These are phyloP conservation scores for Euphorbia peplus DNA, from an alignment of 345 rosid genomes.

Conservation along the genomic window DNA sequence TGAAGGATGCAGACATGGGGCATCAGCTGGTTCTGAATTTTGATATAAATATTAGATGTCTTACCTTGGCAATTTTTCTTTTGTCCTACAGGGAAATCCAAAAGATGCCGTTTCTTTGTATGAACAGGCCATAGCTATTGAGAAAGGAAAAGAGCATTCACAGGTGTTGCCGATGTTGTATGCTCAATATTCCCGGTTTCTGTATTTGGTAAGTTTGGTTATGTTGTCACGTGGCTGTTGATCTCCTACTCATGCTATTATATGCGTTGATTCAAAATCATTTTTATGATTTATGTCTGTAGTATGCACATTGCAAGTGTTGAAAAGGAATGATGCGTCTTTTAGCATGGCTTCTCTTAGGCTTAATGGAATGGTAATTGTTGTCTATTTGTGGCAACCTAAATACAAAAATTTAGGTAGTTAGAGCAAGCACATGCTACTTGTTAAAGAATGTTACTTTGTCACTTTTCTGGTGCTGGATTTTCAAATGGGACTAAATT, in stretches of 20 bases:
- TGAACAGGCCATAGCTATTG: conserved; percentile 92
- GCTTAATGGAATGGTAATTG: background rate
- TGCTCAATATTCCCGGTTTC: conserved; percentile 83
- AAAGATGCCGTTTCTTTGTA: conserved; percentile 73
- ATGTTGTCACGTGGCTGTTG: background rate
- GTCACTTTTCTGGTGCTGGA: too few relatives aligned
- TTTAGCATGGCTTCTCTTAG: background rate
- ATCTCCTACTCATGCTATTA: background rate
- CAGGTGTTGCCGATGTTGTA: conserved; percentile 68
- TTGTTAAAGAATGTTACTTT: background rate
- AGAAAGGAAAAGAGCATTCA: conserved; percentile 90
- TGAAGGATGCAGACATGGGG: background rate
- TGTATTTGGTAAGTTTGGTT: conserved; percentile 56
- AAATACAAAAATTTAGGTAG: too few relatives aligned
- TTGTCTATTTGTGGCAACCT: background rate
- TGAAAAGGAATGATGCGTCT: background rate
- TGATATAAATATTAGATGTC: conserved; percentile 5
- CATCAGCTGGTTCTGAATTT: conserved; percentile 9
- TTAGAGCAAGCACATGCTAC: background rate
- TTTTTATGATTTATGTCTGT: background rate
- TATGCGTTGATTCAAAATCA: background rate
- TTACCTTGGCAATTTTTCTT: conserved; percentile 21
- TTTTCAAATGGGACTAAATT: too few relatives aligned
- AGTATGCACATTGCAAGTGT: background rate
- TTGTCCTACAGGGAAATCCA: conserved; percentile 62